A percentile compares a stretch with the other conserved stretches of the same genome.
phyloP scores from a whole-genome alignment of 768 basidiomycete species.

The Sporobolomyces phaffii region DNA sequence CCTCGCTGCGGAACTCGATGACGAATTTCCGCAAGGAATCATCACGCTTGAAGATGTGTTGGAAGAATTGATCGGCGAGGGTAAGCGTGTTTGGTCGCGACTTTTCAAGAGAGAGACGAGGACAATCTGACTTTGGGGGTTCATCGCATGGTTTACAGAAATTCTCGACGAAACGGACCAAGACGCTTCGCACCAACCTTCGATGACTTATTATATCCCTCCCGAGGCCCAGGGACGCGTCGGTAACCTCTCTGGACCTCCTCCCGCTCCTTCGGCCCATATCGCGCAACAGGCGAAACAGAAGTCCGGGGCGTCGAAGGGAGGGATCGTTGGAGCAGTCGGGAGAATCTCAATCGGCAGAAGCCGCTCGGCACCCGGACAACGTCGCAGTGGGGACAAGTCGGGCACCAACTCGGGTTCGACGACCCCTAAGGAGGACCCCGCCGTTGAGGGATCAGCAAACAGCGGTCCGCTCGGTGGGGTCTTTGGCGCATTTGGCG shows the following conservation, averaged over 20 bases:
- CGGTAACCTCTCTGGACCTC: slow-evolving; percentile 15
- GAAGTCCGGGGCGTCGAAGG: not conserved
- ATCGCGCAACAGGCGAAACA: slow-evolving; percentile 12
- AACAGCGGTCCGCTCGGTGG: not conserved
- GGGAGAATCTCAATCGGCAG: slow-evolving; percentile 7
- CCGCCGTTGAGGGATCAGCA: not conserved
- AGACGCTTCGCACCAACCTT: slow-evolving; percentile 1
- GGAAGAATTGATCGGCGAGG: slow-evolving; percentile 90
- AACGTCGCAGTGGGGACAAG: not conserved
- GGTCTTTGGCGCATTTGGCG: not conserved
- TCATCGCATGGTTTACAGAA: not conserved
- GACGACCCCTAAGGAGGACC: slow-evolving; percentile 2
- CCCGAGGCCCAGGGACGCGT: not conserved
- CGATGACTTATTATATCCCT: slow-evolving; percentile 14
- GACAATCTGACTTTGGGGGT: not conserved
- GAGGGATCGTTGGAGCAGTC: slow-evolving; percentile 1
- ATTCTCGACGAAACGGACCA: slow-evolving; percentile 25
- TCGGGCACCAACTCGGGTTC: not conserved
- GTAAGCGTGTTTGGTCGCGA: too few species aligned
- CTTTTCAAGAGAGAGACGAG: too few species aligned
- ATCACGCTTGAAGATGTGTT: slow-evolving; percentile 89
- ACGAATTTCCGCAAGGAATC: slow-evolving; percentile 54
- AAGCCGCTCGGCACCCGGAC: slow-evolving; percentile 1
- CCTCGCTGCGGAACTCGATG: slow-evolving; percentile 5
- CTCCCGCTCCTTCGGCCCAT: slow-evolving; percentile 8